Evolutionary conservation across 306 rosid genomes (phyloP).

Genomic region (Dalbergia oliveri): DNA sequence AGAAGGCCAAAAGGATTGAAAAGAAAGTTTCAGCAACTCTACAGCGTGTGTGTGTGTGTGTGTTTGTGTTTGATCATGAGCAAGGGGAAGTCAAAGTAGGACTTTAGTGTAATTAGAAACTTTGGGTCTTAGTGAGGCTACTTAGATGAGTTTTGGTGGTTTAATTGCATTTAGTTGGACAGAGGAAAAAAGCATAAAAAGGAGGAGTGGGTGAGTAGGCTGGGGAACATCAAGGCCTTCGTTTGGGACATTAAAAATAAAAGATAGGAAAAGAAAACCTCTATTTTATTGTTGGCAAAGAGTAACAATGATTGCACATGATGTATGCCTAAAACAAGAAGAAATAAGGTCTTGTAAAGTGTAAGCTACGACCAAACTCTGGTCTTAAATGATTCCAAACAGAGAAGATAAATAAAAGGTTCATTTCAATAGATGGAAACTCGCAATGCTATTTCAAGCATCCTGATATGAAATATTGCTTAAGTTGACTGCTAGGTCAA

Average conservation of each 20-base stretch:
- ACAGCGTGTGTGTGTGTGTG: not conserved
- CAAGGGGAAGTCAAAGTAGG: conserved; percentile 42
- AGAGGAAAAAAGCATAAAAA: not conserved
- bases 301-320: conserved; percentile 59
- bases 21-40: conserved; percentile 39
- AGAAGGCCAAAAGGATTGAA: conserved; percentile 21
- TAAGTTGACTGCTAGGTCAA: not conserved
- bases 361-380: conserved; percentile 6
- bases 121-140: not conserved
- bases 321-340: not conserved
- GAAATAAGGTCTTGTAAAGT: not conserved
- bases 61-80: not conserved
- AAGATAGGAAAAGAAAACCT: not conserved
- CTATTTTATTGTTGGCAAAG: conserved; percentile 27
- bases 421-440: not conserved
- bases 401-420: not conserved
- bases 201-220: conserved; percentile 37
- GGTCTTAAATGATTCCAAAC: not conserved
- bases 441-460: not conserved
- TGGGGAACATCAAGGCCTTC: not conserved
- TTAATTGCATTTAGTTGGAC: conserved; percentile 6
- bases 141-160: not conserved
- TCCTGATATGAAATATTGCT: not conserved
- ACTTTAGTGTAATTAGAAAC: not conserved
- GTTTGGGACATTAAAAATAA: conserved; percentile 33